Evolutionary conservation across 805 yeast genomes (phyloP), one percentile per base, ranked within the genome.

Genomic region (Candida namnaoensis): DNA sequence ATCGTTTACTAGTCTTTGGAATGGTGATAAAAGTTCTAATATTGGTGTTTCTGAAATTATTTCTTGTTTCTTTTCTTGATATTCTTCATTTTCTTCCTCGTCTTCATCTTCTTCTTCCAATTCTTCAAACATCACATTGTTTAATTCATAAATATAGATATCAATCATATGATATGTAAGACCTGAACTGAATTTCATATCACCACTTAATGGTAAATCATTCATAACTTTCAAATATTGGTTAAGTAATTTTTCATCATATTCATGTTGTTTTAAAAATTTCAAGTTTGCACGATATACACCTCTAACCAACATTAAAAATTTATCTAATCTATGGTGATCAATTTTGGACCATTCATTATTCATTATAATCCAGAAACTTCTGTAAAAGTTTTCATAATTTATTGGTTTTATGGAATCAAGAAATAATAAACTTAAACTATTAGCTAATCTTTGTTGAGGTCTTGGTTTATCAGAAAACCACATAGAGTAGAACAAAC

Each of bases 401-500:
- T 69, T 68, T 5, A 57, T 58, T 5, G 50, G 48, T 1, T 76
- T 68, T 13, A 75, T 64, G 23, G 64, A 62, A 14, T 65, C 64
- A 14, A 74, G 66, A 45, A 68, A 78, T 32, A 79, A 54, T 27
- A 62, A 68, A 2, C 91, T 95, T 47, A 93, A 66, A 36, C 76
- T 78, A 38, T 71, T 74, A 3, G 96, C 95, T 34, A 93, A 66
- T 44, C 80, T 66, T 61, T 88, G 96, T 62, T 93, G 99, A 24
- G 95, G 93, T 52, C 83, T 72, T 26, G 96, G 95, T 56, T 90
- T 77, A 61, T 93, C 99, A 57, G 95, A 76, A 65, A 83, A 88
- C 98, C 99, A 93, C 95, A 93, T 87, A 10, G 95, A 77, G 57
- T 72, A 93, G 62, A 82, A 93, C 35, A 93, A 70, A n/a, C 98